Evolutionary conservation across 1,284 basidiomycete genomes (phyloP), one percentile per base, ranked within the genome.

Genomic region (Cryptococcus maquisensis): DNA sequence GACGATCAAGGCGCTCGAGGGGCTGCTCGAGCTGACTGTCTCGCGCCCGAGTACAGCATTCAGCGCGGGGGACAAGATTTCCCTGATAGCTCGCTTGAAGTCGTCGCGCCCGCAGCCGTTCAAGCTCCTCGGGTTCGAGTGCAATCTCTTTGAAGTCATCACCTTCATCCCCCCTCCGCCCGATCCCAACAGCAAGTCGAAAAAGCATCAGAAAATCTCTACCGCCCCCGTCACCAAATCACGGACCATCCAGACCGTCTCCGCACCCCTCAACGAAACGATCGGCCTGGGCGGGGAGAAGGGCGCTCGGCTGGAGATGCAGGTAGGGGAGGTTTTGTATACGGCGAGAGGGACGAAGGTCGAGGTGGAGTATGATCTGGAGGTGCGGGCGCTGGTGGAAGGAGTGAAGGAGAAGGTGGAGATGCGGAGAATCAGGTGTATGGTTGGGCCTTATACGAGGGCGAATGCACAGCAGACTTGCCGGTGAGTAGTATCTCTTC

Each of bases 31-130:
- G 16, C 81, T 93, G 57, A 82, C 81, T 39, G 85, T 91, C n/a
- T 65, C 68, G 21, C 84, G 90, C 28, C 79, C 80, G 20, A 80
- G 82, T 57, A 86, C 85, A 4, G 91, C 88, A 59, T 90, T 85
- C 65, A 88, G 89, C 1, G 88, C 90, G 0, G 86, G 86, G 16
- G 90, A 93, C 72, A 82, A 83, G n/a, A 82, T 92, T 26, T 77
- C 82, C 8, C 81, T 90, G 51, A 80, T 80, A 40, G 87, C 86
- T 0, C 82, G 82, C 3, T 79, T 92, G 18, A 60, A 65, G 52
- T 73, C 71, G 20, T 60, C 61, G 20, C 56, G 61, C 20, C 63
- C 67, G 45, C 84, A 83, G 65, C 85, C 86, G 1, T 86, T 90
- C 64, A 82, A 84, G 82, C 28, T 93, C 9, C 85, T 87, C 47